phyloP scores from a whole-genome alignment of 1,139 yeast genomes.

The Yamadazyma atlantica region DNA sequence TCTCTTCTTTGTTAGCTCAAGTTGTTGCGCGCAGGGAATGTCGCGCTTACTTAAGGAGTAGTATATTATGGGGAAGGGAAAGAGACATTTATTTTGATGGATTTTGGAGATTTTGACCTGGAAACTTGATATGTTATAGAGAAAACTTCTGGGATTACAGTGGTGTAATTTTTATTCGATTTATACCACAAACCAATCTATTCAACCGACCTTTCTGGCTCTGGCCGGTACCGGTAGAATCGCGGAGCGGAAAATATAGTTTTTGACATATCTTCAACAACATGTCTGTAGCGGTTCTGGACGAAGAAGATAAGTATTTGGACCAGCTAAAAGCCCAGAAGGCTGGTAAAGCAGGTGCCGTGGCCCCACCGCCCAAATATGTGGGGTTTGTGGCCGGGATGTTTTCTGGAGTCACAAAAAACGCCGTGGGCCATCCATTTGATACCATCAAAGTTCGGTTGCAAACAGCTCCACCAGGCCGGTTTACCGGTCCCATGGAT shows the following conservation, averaged over 20 bases:
- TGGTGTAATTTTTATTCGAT: no score
- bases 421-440: constrained; percentile 91
- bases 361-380: constrained; percentile 49
- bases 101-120: no score
- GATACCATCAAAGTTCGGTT: constrained; percentile 87
- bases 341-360: background rate
- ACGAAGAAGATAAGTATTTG: constrained; percentile 26
- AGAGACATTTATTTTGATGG: no score
- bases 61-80: no score
- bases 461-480: constrained; percentile 72
- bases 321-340: constrained; percentile 5
- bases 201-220: no score
- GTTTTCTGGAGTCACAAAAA: constrained; percentile 82
- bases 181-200: no score
- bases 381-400: constrained; percentile 87
- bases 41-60: no score
- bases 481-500: constrained; percentile 80
- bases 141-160: no score
- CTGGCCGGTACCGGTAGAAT: background rate
- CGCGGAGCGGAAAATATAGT: background rate
- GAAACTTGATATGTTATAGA: no score
- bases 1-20: no score
- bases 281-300: constrained; percentile 31
- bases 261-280: background rate
- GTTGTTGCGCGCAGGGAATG: no score